Evolutionary conservation across 352 stramenopile genomes (phyloP).

Genomic region (Globisporangium canariense): DNA sequence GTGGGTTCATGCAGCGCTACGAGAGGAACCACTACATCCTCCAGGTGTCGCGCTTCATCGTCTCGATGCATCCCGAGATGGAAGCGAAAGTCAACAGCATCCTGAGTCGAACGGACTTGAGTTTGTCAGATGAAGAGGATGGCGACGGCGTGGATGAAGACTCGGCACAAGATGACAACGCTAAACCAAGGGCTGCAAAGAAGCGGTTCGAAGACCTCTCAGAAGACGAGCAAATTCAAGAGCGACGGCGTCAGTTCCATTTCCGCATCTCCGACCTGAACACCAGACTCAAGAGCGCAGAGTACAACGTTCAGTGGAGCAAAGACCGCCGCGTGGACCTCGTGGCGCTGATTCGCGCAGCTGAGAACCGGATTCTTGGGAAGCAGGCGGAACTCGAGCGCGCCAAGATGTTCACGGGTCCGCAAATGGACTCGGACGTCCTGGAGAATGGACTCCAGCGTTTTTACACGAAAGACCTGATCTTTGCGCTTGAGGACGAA

Average conservation of each 20-base stretch:
- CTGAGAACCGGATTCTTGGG: slow-evolving; percentile 67
- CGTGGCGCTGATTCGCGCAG: slow-evolving; percentile 60
- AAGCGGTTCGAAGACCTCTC: slow-evolving; percentile 50
- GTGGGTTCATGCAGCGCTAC: slow-evolving; percentile 80
- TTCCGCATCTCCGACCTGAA: slow-evolving; percentile 66
- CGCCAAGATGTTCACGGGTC: slow-evolving; percentile 57
- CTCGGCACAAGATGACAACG: slow-evolving; percentile 8
- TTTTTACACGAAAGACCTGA: slow-evolving; percentile 76
- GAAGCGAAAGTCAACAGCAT: slow-evolving; percentile 51
- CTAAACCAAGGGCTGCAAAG: slow-evolving; percentile 5
- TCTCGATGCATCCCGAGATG: slow-evolving; percentile 45
- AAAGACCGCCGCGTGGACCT: slow-evolving; percentile 65
- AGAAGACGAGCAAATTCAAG: slow-evolving; percentile 42
- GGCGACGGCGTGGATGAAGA: background rate
- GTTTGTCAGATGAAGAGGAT: background rate
- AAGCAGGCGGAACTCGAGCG: slow-evolving; percentile 78
- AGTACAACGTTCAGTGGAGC: slow-evolving; percentile 82
- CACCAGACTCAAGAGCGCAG: slow-evolving; percentile 45
- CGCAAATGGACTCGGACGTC: slow-evolving; percentile 80
- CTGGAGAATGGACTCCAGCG: slow-evolving; percentile 65
- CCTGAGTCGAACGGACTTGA: slow-evolving; percentile 20
- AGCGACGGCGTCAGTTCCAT: slow-evolving; percentile 70
- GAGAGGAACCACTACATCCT: slow-evolving; percentile 67
- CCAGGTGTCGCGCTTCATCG: slow-evolving; percentile 64
- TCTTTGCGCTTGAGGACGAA: slow-evolving; percentile 73